Base-by-base conservation (phyloP, 495 filamentous ascomycete genomes). In the Opeltia flavorubescens region DNA sequence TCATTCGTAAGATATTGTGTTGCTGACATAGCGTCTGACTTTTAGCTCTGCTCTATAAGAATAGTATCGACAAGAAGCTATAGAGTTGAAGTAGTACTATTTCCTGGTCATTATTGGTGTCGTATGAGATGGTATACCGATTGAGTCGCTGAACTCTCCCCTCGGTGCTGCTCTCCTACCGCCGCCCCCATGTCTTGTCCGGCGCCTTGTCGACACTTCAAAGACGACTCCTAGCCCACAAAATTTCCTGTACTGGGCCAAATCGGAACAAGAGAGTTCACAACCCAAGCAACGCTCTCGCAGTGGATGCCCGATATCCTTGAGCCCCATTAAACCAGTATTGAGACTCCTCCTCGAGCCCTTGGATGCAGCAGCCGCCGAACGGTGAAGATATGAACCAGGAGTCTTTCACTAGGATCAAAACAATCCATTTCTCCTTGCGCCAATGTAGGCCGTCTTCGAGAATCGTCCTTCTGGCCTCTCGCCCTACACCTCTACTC, bases 1-100 rank as follows among this genome's bases (percentile, higher is more conserved):
- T 25, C 25, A 41, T 41, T 41, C 38, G 38, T 23, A 41, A 21
- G 38, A 17, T 41, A 41, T 25, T 41, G 38, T 21, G 15, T 21
- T 17, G 38, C 38, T 34, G 46, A 46, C 42, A 49, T 41, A 41
- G 38, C 21, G 40, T 33, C 46, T 40, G 46, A 69, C 57, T 64
- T 69, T 66, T 64, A 69, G 67, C 62, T 69, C 66, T 72, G 74
- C 64, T 72, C 71, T 78, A 77, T 75, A 66, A 77, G 75, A 64
- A 68, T 71, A 54, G 68, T 76, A 75, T 75, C 74, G 71, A 77
- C 67, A 76, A 68, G 67, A 76, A 72, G 75, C 75, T 78, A 76
- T 71, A 69, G 72, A 74, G 71, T 67, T 73, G 72, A 66, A 62
- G 70, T 60, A 70, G 66, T 68, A 70, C 68, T 72, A 69, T 23